A percentile compares a stretch with the other conserved stretches of the same genome.
These are phyloP conservation scores for Crepidotus sp. DNA, from an alignment of 1,284 basidiomycete genomes.

Conservation along the genomic window DNA sequence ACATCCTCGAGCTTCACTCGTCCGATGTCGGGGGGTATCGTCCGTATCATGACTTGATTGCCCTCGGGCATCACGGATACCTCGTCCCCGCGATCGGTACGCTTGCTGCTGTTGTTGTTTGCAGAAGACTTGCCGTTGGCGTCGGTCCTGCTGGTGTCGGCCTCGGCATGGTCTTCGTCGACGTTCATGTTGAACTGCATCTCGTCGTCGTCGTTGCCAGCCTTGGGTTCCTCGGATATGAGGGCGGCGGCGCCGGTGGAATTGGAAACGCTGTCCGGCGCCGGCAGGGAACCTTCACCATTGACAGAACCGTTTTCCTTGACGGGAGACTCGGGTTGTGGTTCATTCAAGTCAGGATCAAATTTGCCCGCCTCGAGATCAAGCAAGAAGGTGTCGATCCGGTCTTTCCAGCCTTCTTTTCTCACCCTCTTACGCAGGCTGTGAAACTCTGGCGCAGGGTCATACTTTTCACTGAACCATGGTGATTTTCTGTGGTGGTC, in stretches of 20 bases:
- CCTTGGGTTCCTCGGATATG: conserved; percentile 41
- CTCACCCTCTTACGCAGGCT: conserved; percentile 67
- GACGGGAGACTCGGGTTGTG: conserved; percentile 37
- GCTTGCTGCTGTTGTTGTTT: conserved; percentile 31
- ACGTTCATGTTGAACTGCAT: conserved; percentile 59
- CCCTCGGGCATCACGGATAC: conserved; percentile 69
- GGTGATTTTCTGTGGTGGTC: conserved; percentile 84
- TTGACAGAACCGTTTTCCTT: conserved; percentile 36
- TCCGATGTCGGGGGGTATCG: conserved; percentile 85
- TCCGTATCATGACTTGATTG: conserved; percentile 89
- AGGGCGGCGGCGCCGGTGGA: conserved; percentile 27
- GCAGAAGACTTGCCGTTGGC: conserved; percentile 45
- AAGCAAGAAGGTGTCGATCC: conserved; percentile 61
- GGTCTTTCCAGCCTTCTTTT: conserved; percentile 73
- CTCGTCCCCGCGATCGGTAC: conserved; percentile 57
- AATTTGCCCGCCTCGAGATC: conserved; percentile 77
- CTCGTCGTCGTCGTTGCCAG: conserved; percentile 41
- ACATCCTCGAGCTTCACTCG: conserved; percentile 84
- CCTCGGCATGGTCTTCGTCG: conserved; percentile 61
- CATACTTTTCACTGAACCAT: conserved; percentile 95
- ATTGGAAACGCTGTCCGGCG: conserved; percentile 20
- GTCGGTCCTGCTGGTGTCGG: conserved; percentile 45
- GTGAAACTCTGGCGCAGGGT: conserved; percentile 58
- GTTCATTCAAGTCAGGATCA: conserved; percentile 63
- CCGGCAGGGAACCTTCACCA: conserved; percentile 24